These are phyloP conservation scores for Leccinum huronense DNA, from an alignment of 1,284 basidiomycete genomes.

Conservation along the genomic window DNA sequence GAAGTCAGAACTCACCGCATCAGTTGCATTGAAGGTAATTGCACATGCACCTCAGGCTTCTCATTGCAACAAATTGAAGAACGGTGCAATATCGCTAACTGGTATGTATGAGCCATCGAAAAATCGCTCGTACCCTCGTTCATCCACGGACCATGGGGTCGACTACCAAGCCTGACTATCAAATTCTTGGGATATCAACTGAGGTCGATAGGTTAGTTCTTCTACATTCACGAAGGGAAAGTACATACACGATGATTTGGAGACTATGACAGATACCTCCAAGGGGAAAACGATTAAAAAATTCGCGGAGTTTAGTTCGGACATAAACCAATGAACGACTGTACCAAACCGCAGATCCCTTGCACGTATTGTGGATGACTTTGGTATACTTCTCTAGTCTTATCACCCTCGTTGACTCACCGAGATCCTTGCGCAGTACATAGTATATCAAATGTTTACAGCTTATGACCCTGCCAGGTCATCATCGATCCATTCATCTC, in stretches of 20 bases:
- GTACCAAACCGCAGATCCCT: neutral
- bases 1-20: slow-evolving; percentile 35
- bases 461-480: neutral
- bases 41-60: too few species aligned
- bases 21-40: slow-evolving; percentile 39
- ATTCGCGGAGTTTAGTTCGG: neutral
- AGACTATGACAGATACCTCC: neutral
- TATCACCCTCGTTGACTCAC: neutral
- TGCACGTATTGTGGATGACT: neutral
- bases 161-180: neutral
- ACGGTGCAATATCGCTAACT: too few species aligned
- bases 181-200: neutral
- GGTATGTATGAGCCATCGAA: too few species aligned
- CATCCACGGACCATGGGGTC: neutral
- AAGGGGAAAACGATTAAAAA: neutral
- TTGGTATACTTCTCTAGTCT: neutral
- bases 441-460: neutral
- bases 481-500: neutral
- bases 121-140: neutral
- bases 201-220: neutral
- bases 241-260: neutral
- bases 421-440: neutral
- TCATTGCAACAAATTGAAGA: too few species aligned
- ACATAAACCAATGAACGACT: neutral
- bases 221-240: neutral